Conservation (phyloP, 1,139 yeast genomes). For the Suhomyces bolitotheri region DNA sequence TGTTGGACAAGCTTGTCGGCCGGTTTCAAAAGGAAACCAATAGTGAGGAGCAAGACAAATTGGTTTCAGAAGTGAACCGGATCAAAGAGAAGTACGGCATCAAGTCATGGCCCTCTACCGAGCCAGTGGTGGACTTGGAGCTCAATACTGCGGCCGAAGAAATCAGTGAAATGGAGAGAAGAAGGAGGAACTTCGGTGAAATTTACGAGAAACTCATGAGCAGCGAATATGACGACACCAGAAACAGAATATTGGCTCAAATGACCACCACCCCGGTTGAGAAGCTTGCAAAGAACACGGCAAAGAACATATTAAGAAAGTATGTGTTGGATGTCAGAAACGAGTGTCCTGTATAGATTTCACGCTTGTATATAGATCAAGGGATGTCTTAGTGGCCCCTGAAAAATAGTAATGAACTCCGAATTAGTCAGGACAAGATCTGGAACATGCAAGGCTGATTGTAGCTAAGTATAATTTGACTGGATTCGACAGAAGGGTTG, state of each 20-base stretch:
- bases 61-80: constrained; percentile 45
- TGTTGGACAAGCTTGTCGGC: constrained; percentile 43
- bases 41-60: constrained; percentile 38
- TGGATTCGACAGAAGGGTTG: too few species aligned
- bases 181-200: constrained; percentile 32
- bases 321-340: constrained; percentile 43
- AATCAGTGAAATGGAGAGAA: constrained; percentile 30
- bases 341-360: constrained; percentile 32
- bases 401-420: too few species aligned
- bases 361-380: not conserved
- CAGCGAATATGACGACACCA: constrained; percentile 29
- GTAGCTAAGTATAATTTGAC: too few species aligned
- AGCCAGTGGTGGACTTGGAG: constrained; percentile 38
- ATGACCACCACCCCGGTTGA: constrained; percentile 26
- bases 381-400: too few species aligned
- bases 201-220: constrained; percentile 37
- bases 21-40: constrained; percentile 33
- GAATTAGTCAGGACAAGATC: too few species aligned
- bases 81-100: constrained; percentile 57
- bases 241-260: constrained; percentile 28
- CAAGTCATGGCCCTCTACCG: constrained; percentile 59
- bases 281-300: constrained; percentile 43
- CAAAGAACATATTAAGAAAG: constrained; percentile 55
- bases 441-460: too few species aligned
- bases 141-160: constrained; percentile 37